Evolutionary conservation across 2,329 filamentous ascomycete species (phyloP).

Genomic region (Cercospora berteroae): DNA sequence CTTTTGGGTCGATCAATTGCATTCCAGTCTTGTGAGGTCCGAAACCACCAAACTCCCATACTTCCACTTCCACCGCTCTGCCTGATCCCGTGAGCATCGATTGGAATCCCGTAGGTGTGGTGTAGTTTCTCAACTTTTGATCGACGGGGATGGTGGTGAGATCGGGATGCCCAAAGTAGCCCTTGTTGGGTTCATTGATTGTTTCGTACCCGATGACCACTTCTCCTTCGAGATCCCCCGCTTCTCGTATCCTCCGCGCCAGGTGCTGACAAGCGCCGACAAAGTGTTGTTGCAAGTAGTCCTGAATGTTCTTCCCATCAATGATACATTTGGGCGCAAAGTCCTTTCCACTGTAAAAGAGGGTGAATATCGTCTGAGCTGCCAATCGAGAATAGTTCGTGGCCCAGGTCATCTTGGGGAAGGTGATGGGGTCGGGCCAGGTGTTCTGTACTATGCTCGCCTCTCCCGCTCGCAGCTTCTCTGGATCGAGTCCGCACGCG

Average conservation of each 20-base stretch:
- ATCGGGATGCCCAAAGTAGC: constrained; percentile 79
- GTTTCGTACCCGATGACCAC: constrained; percentile 95
- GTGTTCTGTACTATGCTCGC: constrained; percentile 94
- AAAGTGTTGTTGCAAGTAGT: constrained; percentile 87
- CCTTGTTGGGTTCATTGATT: constrained; percentile 90
- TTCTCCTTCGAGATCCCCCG: constrained; percentile 81
- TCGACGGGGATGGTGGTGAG: constrained; percentile 78
- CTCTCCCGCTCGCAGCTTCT: constrained; percentile 79
- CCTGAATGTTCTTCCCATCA: constrained; percentile 91
- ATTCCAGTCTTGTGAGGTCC: constrained; percentile 88
- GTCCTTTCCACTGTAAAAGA: constrained; percentile 87
- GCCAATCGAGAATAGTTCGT: constrained; percentile 92
- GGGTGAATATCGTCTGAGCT: constrained; percentile 84
- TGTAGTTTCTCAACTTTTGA: constrained; percentile 88
- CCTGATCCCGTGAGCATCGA: constrained; percentile 89
- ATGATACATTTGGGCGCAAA: constrained; percentile 97
- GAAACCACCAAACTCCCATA: constrained; percentile 90
- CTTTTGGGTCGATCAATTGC: constrained; percentile 81
- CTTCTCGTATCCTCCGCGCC: constrained; percentile 80
- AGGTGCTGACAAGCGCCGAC: constrained; percentile 76
- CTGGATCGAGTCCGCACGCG: constrained; percentile 85
- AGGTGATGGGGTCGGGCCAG: constrained; percentile 77
- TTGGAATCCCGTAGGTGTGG: constrained; percentile 91
- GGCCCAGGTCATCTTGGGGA: constrained; percentile 99
- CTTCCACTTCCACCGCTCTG: constrained; percentile 81